A percentile compares a stretch with the other conserved stretches of the same genome.
Conservation (phyloP, 2,329 filamentous ascomycete species). For the Cryphonectria parasitica region DNA sequence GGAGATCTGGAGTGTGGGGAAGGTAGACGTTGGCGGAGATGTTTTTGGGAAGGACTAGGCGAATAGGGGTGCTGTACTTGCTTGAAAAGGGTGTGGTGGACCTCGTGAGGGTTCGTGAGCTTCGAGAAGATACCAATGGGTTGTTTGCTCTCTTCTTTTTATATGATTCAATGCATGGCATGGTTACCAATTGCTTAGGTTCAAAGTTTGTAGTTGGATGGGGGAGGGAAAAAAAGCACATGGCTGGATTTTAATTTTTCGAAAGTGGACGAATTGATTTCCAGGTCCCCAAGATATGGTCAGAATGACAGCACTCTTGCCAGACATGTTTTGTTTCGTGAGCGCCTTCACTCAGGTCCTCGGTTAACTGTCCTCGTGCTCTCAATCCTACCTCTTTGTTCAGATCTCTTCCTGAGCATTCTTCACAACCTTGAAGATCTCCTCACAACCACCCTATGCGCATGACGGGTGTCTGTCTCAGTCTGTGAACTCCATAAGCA, state of each 20-base stretch:
- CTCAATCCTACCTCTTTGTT: neutral
- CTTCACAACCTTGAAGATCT: neutral
- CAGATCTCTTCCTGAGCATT: neutral
- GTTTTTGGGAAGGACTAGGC: conserved; percentile 48
- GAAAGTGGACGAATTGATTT: neutral
- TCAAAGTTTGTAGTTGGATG: neutral
- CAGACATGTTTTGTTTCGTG: neutral
- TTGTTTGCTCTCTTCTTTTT: conserved; percentile 17
- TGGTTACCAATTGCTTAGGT: neutral
- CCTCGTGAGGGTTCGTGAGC: neutral
- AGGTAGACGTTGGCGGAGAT: conserved; percentile 76
- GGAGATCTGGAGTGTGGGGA: conserved; percentile 95
- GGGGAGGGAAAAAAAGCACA: too few species aligned
- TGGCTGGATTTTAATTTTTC: neutral
- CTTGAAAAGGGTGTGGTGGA: neutral
- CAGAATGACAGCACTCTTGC: neutral
- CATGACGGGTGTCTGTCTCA: neutral
- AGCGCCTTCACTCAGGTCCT: neutral
- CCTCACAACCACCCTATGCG: neutral
- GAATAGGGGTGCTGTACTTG: conserved; percentile 12
- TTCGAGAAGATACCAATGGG: neutral
- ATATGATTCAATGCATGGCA: conserved; percentile 14
- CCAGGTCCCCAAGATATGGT: neutral
- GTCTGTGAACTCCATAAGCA: neutral
- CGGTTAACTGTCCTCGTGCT: neutral